Percentiles rank a stretch among this genome's conserved stretches.
phyloP scores from a whole-genome alignment of 225 moss, liverwort and hornwort species.

The Climacium dendroides region DNA sequence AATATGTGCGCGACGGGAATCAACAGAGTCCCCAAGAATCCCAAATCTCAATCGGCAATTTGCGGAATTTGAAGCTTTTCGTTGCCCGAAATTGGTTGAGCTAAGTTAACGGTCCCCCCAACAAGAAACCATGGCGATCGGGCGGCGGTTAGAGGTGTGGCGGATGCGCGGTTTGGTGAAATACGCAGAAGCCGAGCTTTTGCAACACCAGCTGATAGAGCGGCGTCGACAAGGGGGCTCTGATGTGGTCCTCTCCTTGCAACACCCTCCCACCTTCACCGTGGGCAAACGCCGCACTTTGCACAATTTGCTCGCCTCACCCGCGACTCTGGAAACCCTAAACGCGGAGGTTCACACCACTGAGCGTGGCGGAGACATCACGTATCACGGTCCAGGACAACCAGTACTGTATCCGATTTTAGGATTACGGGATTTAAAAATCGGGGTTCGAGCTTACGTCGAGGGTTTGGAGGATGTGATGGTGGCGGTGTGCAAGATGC shows the following conservation, averaged over 20 bases:
- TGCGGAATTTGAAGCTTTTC: background rate
- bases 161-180: slow-evolving; percentile 49
- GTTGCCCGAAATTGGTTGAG: background rate
- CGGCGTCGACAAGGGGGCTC: slow-evolving; percentile 42
- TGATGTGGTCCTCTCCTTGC: slow-evolving; percentile 49
- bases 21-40: background rate
- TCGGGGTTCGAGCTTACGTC: slow-evolving; percentile 71
- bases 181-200: slow-evolving; percentile 38
- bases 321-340: slow-evolving; percentile 22
- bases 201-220: slow-evolving; percentile 48
- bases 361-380: slow-evolving; percentile 85
- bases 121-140: slow-evolving; percentile 21
- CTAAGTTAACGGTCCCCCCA: too few species aligned
- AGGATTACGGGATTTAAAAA: slow-evolving; percentile 36
- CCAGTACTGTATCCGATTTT: slow-evolving; percentile 73
- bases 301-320: slow-evolving; percentile 56
- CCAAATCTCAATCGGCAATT: background rate
- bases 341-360: slow-evolving; percentile 52
- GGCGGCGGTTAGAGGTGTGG: slow-evolving; percentile 48
- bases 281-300: slow-evolving; percentile 81
- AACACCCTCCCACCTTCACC: slow-evolving; percentile 83
- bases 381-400: slow-evolving; percentile 81
- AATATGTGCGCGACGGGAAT: background rate
- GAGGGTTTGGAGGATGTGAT: slow-evolving; percentile 81
- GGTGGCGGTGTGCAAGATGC: slow-evolving; percentile 50